A percentile compares a stretch with the other conserved stretches of the same genome.
Evolutionary conservation across 257 asterid genomes (phyloP).

Genomic region (Fraxinus quadrangulata): DNA sequence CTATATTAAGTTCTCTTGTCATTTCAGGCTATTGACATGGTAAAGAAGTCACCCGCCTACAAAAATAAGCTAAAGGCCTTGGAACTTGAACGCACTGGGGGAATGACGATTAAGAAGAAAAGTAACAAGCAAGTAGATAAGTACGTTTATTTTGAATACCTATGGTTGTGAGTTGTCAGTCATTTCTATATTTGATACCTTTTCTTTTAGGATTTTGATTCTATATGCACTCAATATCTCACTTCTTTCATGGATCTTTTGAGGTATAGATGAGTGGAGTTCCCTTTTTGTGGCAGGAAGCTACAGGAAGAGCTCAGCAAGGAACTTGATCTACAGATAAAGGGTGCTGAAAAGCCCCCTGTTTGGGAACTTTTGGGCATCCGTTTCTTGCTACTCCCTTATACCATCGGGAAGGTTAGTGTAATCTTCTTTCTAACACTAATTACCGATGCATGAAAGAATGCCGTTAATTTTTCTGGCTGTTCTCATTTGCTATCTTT

Average conservation of each 20-base stretch:
- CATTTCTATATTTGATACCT: conserved; percentile 13
- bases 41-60: conserved; percentile 92
- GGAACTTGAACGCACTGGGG: conserved; percentile 95
- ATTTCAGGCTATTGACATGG: conserved; percentile 92
- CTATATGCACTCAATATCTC: conserved; percentile 5
- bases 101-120: conserved; percentile 77
- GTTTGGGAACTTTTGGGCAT: conserved; percentile 80
- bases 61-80: conserved; percentile 88
- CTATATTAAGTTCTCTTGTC: conserved; percentile 22
- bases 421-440: neutral
- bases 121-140: conserved; percentile 67
- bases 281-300: conserved; percentile 48
- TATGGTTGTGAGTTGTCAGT: conserved; percentile 15
- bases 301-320: conserved; percentile 78
- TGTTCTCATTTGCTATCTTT: neutral
- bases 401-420: conserved; percentile 75
- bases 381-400: conserved; percentile 84
- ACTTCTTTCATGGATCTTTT: conserved; percentile 20
- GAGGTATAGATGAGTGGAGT: conserved; percentile 22
- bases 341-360: conserved; percentile 93
- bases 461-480: conserved; percentile 12
- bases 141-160: conserved; percentile 44
- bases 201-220: neutral
- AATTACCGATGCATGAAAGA: neutral
- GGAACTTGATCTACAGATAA: conserved; percentile 91